Evolutionary conservation across 495 filamentous ascomycete species (phyloP).

Genomic region (Penicillium waksmanii): DNA sequence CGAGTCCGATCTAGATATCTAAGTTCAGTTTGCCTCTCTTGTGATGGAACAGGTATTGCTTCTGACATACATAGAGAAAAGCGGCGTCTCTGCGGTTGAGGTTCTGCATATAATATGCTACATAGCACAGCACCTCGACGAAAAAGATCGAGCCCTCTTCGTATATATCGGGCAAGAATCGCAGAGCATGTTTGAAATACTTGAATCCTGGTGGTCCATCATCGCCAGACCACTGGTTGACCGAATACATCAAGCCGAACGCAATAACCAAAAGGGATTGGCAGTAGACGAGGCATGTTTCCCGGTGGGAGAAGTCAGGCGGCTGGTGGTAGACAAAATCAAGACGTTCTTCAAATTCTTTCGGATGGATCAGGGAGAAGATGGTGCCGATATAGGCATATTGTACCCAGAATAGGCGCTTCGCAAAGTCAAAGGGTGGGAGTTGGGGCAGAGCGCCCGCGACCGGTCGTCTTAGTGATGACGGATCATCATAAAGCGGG

Average conservation of each 20-base stretch:
- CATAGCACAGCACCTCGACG: constrained; percentile 53
- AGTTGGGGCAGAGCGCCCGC: constrained; percentile 36
- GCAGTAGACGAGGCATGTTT: constrained; percentile 42
- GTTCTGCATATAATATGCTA: constrained; percentile 58
- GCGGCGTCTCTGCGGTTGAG: constrained; percentile 54
- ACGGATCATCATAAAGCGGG: constrained; percentile 43
- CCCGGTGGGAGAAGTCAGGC: constrained; percentile 36
- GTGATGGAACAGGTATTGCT: neutral
- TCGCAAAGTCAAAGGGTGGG: constrained; percentile 49
- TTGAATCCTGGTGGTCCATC: constrained; percentile 54
- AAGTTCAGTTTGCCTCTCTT: neutral
- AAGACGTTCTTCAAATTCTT: constrained; percentile 47
- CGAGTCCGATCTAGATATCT: constrained; percentile 45
- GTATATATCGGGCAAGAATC: constrained; percentile 53
- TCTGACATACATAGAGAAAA: constrained; percentile 46
- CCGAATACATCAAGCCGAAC: constrained; percentile 56
- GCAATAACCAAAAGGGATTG: constrained; percentile 50
- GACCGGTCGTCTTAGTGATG: constrained; percentile 35
- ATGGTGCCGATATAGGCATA: constrained; percentile 57
- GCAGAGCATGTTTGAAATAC: constrained; percentile 51
- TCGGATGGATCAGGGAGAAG: constrained; percentile 50
- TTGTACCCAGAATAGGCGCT: constrained; percentile 51
- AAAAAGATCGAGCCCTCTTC: constrained; percentile 55
- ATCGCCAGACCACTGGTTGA: constrained; percentile 54
- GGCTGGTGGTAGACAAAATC: constrained; percentile 42